Evolutionary conservation across 1,139 yeast genomes (phyloP).

Genomic region (Pichia sp.): DNA sequence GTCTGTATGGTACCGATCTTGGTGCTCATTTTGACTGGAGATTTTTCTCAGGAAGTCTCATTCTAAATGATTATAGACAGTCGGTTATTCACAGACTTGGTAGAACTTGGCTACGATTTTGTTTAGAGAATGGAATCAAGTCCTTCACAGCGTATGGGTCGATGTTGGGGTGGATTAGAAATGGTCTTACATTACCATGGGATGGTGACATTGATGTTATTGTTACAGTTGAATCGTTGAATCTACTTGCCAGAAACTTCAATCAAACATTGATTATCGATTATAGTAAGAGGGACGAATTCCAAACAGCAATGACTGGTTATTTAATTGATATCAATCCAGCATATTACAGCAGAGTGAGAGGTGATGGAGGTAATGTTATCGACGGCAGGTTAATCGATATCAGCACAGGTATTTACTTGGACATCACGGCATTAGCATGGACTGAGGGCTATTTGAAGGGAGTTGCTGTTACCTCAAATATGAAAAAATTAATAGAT

Average conservation of each 20-base stretch:
- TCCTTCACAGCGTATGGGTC: conserved; percentile 62
- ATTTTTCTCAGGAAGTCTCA: conserved; percentile 27
- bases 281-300: conserved; percentile 24
- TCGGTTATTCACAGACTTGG: conserved; percentile 40
- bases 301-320: conserved; percentile 33
- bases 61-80: conserved; percentile 29
- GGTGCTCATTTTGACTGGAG: conserved; percentile 39
- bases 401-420: conserved; percentile 45
- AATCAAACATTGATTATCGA: conserved; percentile 47
- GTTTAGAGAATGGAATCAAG: conserved; percentile 34
- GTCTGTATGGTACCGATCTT: conserved; percentile 18
- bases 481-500: conserved; percentile 30
- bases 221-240: conserved; percentile 38
- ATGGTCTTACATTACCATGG: conserved; percentile 56
- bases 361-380: conserved; percentile 38
- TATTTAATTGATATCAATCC: conserved; percentile 46
- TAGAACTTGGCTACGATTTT: conserved; percentile 49
- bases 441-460: conserved; percentile 28
- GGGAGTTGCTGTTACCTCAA: conserved; percentile 16
- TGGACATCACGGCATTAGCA: conserved; percentile 51
- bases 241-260: conserved; percentile 33
- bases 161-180: conserved; percentile 54
- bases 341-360: conserved; percentile 30
- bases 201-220: conserved; percentile 57
- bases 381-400: conserved; percentile 61